Base-by-base conservation (phyloP, 1,284 basidiomycete species). In the Ceratobasidium sp. region DNA sequence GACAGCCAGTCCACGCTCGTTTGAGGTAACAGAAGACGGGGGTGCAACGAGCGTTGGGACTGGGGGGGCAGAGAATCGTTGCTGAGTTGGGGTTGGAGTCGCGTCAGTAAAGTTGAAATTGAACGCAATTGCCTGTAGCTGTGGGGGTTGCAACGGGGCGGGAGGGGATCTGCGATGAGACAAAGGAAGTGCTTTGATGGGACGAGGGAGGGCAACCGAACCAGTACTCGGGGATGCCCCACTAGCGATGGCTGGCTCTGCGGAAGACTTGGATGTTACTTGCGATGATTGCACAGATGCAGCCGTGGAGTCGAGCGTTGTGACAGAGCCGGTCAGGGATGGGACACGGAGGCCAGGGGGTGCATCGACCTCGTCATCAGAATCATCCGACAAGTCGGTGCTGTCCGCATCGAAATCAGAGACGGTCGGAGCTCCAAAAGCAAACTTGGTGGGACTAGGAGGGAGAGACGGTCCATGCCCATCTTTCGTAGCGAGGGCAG, bases 391-490 rank as follows among this genome's bases (percentile, higher is more conserved):
- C 46, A 75, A 52, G 33, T 74, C 59, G 16, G 46, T 75, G 33
- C 62, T 57, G 35, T 65, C 71, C 27, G 41, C 48, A 20, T 75
- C 59, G 20, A 27, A 52, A 54, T n/a, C 71, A 20, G 71, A 23
- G 20, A 41, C 38, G 5, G 20, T 16, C 20, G 35, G 30, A 4
- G 70, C 14, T 16, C 59, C 70, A 18, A 73, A 73, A 0, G 44
- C 33, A n/a, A 73, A 27, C 44, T 73, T 73, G 35, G 55, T 73
- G 20, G 70, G 70, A 41, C 70, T 73, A 30, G 70, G 41, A 23
- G 70, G 70, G 2, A 70, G 52, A 12, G 50, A 73, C 27, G 41
- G 4, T 10, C 44, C 71, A 41, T 64, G 60, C 16, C 23, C 27
- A 20, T 52, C 46, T 33, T 64, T 75, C 0, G 30, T 52, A 5